Percentiles rank a stretch among this genome's conserved stretches.
These are phyloP conservation scores for Colletotrichum caudatum DNA, from an alignment of 2,329 filamentous ascomycete species.

Conservation along the genomic window DNA sequence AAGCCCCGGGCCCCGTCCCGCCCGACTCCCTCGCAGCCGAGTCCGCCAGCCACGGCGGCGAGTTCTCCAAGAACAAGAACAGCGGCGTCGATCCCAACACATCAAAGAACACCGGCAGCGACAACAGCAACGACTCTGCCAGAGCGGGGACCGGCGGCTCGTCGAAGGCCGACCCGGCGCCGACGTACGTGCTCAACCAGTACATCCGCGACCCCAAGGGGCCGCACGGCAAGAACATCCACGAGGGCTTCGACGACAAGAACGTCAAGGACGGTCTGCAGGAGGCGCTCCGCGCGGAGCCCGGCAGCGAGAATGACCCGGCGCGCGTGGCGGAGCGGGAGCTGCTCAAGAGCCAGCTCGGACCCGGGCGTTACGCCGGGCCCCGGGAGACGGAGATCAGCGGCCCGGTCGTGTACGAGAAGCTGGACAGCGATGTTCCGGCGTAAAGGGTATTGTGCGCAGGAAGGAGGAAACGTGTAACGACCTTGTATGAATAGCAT, in stretches of 20 bases:
- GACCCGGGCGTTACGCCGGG: conserved; percentile 45
- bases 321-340: conserved; percentile 58
- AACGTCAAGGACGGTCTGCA: conserved; percentile 52
- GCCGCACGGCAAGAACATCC: conserved; percentile 59
- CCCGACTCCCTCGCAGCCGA: conserved; percentile 82
- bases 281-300: conserved; percentile 56
- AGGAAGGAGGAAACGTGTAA: not conserved
- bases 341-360: conserved; percentile 49
- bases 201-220: conserved; percentile 49
- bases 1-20: conserved; percentile 73
- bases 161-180: conserved; percentile 48
- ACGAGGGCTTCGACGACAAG: conserved; percentile 51
- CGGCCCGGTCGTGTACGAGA: conserved; percentile 49
- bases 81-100: conserved; percentile 61
- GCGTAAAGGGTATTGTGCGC: conserved; percentile 2
- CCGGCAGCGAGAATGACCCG: conserved; percentile 62
- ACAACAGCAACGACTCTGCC: conserved; percentile 1
- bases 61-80: conserved; percentile 73
- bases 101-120: conserved; percentile 54
- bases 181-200: conserved; percentile 54
- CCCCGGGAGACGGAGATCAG: conserved; percentile 46
- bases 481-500: conserved; percentile 27
- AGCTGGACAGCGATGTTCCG: conserved; percentile 45
- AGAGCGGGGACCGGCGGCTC: conserved; percentile 17
- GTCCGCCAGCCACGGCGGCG: conserved; percentile 70